Evolutionary conservation across 1,139 yeast genomes (phyloP).

Genomic region (Wickerhamiella pararugosa): DNA sequence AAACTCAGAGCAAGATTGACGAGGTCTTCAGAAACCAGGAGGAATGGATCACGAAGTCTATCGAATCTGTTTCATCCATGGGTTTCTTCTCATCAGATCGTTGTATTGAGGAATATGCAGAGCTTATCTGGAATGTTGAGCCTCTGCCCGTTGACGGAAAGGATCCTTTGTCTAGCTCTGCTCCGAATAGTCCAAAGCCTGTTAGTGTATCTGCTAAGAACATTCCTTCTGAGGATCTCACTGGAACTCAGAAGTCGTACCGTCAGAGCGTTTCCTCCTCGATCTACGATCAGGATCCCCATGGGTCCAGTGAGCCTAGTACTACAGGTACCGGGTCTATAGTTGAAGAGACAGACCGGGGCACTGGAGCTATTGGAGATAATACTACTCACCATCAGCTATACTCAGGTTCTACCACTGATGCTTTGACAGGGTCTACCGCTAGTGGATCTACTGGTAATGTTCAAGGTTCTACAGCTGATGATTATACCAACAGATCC

Average conservation of each 20-base stretch:
- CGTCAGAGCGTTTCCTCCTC: not conserved
- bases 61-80: constrained; percentile 76
- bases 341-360: not conserved
- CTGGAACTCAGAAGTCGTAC: too few species aligned
- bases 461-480: constrained; percentile 1
- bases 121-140: constrained; percentile 83
- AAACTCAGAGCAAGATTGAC: constrained; percentile 67
- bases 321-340: not conserved
- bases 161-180: constrained; percentile 1
- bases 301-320: not conserved
- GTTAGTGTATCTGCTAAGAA: not conserved
- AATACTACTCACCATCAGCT: not conserved
- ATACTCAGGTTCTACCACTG: not conserved
- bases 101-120: constrained; percentile 86
- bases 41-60: constrained; percentile 63
- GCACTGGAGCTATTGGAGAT: not conserved
- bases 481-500: not conserved
- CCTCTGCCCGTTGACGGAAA: constrained; percentile 27
- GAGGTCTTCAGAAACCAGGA: constrained; percentile 50
- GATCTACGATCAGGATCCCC: not conserved
- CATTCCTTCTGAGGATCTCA: not conserved
- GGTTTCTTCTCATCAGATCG: constrained; percentile 89
- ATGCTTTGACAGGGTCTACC: constrained; percentile 1
- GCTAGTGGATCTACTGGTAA: constrained; percentile 1
- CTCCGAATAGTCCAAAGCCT: not conserved